Percentiles rank a stretch among this genome's conserved stretches.
phyloP scores from a whole-genome alignment of 75 land plant genomes.

The Cupressus sempervirens region DNA sequence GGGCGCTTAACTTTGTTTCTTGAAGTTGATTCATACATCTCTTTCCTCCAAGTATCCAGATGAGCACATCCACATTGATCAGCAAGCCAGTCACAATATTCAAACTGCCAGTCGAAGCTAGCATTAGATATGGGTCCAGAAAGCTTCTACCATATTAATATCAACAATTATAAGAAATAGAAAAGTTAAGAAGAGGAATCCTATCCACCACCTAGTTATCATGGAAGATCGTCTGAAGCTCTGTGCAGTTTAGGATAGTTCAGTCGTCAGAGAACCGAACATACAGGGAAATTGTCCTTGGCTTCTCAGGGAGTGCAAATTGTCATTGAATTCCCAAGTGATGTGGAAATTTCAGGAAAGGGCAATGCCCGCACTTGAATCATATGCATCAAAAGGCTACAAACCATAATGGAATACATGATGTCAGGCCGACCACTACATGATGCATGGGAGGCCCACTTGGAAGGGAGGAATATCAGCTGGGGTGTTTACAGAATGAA shows the following conservation, averaged over 20 bases:
- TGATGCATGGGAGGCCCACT: neutral
- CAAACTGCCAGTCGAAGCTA: conserved; percentile 41
- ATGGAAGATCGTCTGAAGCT: neutral
- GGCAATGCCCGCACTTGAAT: neutral
- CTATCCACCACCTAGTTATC: neutral
- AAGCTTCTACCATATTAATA: neutral
- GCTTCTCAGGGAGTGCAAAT: neutral
- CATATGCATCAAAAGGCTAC: neutral
- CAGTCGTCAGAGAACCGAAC: neutral
- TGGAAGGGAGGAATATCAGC: neutral
- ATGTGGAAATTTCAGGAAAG: neutral
- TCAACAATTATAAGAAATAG: neutral
- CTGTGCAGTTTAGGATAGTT: neutral
- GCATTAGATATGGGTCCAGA: neutral
- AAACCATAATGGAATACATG: neutral
- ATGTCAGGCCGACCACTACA: no score
- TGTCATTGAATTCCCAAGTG: neutral
- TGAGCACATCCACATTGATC: conserved; percentile 40
- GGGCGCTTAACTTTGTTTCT: conserved; percentile 31
- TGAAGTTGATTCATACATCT: conserved; percentile 29
- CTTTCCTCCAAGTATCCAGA: conserved; percentile 63
- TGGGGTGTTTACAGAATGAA: neutral
- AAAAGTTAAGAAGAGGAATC: neutral
- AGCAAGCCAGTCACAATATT: conserved; percentile 77
- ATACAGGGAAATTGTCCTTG: neutral